phyloP scores from a whole-genome alignment of 78 protist species.

The Dictyostelium citrinum region DNA sequence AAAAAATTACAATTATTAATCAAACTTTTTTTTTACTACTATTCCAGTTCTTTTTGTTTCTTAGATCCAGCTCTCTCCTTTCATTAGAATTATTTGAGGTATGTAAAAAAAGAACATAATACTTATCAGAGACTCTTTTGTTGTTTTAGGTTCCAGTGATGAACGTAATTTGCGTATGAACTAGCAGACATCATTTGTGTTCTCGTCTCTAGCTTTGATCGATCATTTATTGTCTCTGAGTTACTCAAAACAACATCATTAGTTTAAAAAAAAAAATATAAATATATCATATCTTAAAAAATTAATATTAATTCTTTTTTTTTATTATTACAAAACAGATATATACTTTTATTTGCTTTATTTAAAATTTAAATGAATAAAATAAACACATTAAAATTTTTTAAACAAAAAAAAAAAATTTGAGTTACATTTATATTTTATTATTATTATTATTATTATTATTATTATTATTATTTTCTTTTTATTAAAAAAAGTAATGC shows the following conservation, averaged over 20 bases:
- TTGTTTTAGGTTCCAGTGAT: background rate
- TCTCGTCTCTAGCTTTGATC: constrained; percentile 15
- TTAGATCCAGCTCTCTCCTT: background rate
- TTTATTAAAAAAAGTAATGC: no score
- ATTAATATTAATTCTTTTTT: background rate
- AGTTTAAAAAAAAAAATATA: background rate
- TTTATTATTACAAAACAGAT: background rate
- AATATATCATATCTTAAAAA: background rate
- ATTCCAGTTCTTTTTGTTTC: background rate
- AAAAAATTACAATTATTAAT: background rate
- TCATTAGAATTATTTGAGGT: background rate
- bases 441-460: no score
- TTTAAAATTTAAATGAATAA: no score
- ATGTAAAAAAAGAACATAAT: no score
- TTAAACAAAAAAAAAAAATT: no score
- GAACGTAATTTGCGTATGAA: constrained; percentile 34
- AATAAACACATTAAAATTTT: no score
- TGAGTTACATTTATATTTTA: no score
- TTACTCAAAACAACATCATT: background rate
- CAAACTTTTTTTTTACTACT: background rate
- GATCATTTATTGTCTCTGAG: constrained; percentile 12
- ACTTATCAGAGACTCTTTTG: no score
- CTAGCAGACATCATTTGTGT: background rate
- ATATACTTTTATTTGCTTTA: no score
- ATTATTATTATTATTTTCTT: no score